Percentiles rank a stretch among this genome's conserved stretches.
phyloP scores from a whole-genome alignment of 805 yeast genomes.

The Lipomyces lipofer region DNA sequence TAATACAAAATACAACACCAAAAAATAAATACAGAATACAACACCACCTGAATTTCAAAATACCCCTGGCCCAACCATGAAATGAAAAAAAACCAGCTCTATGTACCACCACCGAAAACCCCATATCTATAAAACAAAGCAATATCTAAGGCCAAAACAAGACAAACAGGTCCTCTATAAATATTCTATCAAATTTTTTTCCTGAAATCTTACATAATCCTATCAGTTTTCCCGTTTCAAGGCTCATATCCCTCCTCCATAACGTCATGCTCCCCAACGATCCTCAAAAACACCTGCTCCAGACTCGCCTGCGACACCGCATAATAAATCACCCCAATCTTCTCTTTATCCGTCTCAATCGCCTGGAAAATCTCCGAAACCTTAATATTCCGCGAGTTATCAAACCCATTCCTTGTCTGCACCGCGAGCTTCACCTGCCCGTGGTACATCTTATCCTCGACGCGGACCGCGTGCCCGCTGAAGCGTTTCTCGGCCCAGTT shows the following conservation, averaged over 20 bases:
- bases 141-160: too few species aligned
- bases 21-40: too few species aligned
- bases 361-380: constrained; percentile 33
- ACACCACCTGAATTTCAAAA: too few species aligned
- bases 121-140: too few species aligned
- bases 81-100: too few species aligned
- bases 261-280: constrained; percentile 37
- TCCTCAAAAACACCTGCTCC: constrained; percentile 40
- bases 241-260: constrained; percentile 34
- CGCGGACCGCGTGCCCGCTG: constrained; percentile 32
- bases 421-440: constrained; percentile 39
- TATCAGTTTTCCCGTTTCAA: too few species aligned
- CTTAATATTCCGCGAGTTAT: constrained; percentile 30
- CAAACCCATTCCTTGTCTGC: constrained; percentile 29
- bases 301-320: constrained; percentile 38
- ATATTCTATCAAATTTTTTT: too few species aligned
- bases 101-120: too few species aligned
- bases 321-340: constrained; percentile 36
- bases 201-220: too few species aligned
- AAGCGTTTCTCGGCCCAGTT: constrained; percentile 33
- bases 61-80: too few species aligned
- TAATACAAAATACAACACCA: too few species aligned
- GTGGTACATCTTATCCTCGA: constrained; percentile 38
- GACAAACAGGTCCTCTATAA: too few species aligned
- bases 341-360: constrained; percentile 25